Percentiles rank a stretch among this genome's conserved stretches.
phyloP scores from a whole-genome alignment of 1,284 basidiomycete genomes.

The Peniophora sp. region DNA sequence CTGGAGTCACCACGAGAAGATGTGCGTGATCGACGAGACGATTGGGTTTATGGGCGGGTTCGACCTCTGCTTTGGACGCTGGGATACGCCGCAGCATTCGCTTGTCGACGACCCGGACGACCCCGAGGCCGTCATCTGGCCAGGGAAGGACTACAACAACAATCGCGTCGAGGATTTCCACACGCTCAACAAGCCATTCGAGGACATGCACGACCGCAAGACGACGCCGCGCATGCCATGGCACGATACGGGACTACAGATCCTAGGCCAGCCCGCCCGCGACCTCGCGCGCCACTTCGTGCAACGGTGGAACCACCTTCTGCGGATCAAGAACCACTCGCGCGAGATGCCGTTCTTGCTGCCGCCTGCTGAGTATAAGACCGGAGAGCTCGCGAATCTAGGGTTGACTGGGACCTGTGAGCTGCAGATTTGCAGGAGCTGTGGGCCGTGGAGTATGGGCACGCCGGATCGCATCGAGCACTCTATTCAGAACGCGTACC shows the following conservation, averaged over 20 bases:
- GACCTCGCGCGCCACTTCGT: constrained; percentile 95
- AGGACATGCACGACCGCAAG: constrained; percentile 89
- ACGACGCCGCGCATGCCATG: constrained; percentile 96
- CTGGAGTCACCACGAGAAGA: constrained; percentile 99
- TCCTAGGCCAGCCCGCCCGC: constrained; percentile 93
- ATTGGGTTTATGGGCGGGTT: constrained; percentile 98
- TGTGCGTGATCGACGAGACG: constrained; percentile 95
- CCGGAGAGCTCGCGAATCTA: constrained; percentile 72
- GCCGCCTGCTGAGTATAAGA: constrained; percentile 89
- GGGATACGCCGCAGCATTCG: constrained; percentile 95
- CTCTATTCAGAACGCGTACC: constrained; percentile 93
- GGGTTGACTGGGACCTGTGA: constrained; percentile 95
- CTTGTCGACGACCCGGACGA: constrained; percentile 77
- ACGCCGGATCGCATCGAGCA: constrained; percentile 82
- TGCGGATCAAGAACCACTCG: constrained; percentile 93
- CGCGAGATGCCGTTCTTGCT: constrained; percentile 91
- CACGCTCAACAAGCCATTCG: constrained; percentile 82
- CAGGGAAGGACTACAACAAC: constrained; percentile 91
- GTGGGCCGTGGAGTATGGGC: constrained; percentile 95
- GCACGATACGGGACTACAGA: constrained; percentile 96
- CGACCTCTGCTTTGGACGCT: constrained; percentile 90
- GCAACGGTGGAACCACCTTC: constrained; percentile 88
- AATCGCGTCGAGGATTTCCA: constrained; percentile 87
- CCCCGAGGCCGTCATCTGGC: constrained; percentile 70
- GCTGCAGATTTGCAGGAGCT: constrained; percentile 92